Evolutionary conservation across 176 grass and related monocot genomes (phyloP).

Genomic region (Zea mays): DNA sequence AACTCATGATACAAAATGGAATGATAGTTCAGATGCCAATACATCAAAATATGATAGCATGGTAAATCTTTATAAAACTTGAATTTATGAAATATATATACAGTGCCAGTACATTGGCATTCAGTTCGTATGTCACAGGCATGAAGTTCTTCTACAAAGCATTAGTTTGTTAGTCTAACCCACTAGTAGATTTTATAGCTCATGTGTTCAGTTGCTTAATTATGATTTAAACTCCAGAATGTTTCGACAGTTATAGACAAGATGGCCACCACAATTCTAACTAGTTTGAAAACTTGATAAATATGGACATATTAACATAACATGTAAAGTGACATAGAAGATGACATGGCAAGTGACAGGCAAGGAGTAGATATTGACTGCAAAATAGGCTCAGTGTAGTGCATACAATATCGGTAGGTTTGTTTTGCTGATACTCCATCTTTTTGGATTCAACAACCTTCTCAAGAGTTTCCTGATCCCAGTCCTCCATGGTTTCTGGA

Average conservation of each 20-base stretch:
- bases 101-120: neutral
- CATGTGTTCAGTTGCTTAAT: neutral
- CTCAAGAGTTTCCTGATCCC: conserved; percentile 97
- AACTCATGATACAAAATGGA: neutral
- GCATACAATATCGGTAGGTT: conserved; percentile 98
- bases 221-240: neutral
- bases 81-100: neutral
- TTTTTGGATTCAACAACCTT: conserved; percentile 87
- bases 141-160: neutral
- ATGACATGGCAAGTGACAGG: neutral
- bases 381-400: conserved; percentile 3
- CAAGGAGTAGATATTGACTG: neutral
- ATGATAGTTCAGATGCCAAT: neutral
- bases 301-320: conserved; percentile 16
- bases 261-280: neutral
- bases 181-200: neutral
- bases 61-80: neutral
- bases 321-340: neutral
- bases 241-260: neutral
- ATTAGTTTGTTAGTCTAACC: neutral
- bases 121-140: neutral
- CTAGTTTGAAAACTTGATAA: neutral
- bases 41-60: neutral
- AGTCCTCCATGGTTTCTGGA: conserved; percentile 93
- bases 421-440: conserved; percentile 93